These are phyloP conservation scores for Mimosa pudica DNA, from an alignment of 306 rosid genomes.

Conservation along the genomic window DNA sequence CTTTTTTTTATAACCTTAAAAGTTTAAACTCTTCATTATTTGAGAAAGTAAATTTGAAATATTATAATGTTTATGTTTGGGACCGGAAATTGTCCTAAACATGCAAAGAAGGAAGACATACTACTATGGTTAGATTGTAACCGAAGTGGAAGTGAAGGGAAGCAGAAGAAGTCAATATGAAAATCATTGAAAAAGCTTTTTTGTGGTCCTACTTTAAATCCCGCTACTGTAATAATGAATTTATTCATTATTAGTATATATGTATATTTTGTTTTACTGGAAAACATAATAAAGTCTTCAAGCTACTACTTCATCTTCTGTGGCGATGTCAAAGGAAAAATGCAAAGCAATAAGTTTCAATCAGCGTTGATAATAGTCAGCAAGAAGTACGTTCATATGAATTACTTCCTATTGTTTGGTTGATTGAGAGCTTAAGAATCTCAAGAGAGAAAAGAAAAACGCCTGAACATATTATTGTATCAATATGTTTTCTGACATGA, in stretches of 20 bases:
- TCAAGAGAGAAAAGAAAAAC: too few relatives aligned
- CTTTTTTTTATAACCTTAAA: too few relatives aligned
- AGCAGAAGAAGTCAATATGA: slow-evolving; percentile 75
- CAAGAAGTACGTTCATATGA: not conserved
- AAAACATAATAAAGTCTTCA: too few relatives aligned
- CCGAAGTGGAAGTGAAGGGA: slow-evolving; percentile 49
- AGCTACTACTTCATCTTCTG: too few relatives aligned
- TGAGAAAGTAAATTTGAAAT: slow-evolving; percentile 26
- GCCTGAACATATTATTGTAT: too few relatives aligned
- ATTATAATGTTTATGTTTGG: slow-evolving; percentile 25
- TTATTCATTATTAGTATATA: not conserved
- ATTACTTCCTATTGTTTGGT: not conserved
- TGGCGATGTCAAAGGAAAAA: too few relatives aligned
- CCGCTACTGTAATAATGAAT: not conserved
- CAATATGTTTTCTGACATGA: too few relatives aligned
- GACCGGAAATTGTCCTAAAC: slow-evolving; percentile 68
- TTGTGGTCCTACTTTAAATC: not conserved
- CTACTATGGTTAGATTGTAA: too few relatives aligned
- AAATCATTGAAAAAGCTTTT: slow-evolving; percentile 19
- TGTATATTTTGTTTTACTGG: not conserved
- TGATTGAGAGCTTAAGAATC: too few relatives aligned
- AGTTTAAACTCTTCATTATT: not conserved
- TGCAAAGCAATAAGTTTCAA: not conserved
- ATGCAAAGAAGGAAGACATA: slow-evolving; percentile 61
- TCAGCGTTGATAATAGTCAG: not conserved